Percentiles rank a stretch among this genome's conserved stretches.
Evolutionary conservation across 2,329 filamentous ascomycete species (phyloP).

Genomic region (Biscogniauxia sp.): DNA sequence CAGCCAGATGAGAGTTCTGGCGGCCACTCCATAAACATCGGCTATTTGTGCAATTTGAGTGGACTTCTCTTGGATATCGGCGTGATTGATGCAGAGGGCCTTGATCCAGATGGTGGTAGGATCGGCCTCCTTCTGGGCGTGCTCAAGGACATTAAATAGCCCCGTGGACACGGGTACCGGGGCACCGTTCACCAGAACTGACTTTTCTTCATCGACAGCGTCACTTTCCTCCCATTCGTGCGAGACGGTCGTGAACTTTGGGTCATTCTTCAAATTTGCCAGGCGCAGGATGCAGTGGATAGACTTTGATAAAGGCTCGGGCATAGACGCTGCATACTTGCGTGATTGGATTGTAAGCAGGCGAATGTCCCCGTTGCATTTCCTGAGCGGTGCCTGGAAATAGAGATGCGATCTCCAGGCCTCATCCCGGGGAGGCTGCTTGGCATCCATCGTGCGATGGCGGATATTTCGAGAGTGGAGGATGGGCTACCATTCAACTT

Average conservation of each 20-base stretch:
- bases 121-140: constrained; percentile 15
- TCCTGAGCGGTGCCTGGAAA: constrained; percentile 20
- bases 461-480: not conserved
- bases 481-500: not conserved
- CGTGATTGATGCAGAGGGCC: constrained; percentile 27
- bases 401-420: constrained; percentile 24
- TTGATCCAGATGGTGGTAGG: constrained; percentile 23
- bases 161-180: constrained; percentile 15
- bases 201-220: constrained; percentile 11
- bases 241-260: constrained; percentile 19
- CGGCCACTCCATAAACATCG: constrained; percentile 14
- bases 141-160: constrained; percentile 12
- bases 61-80: constrained; percentile 20
- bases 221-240: constrained; percentile 15
- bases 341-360: constrained; percentile 24
- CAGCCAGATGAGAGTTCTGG: constrained; percentile 22
- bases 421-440: not conserved
- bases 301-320: constrained; percentile 9
- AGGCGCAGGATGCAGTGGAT: constrained; percentile 22
- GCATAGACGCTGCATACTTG: constrained; percentile 14
- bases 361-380: constrained; percentile 21
- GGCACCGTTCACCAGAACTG: constrained; percentile 19
- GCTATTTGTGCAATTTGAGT: constrained; percentile 20
- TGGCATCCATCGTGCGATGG: not conserved
- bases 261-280: constrained; percentile 17